These are phyloP conservation scores for Tympanopsis confertula DNA, from an alignment of 2,329 filamentous ascomycete genomes.

Conservation along the genomic window DNA sequence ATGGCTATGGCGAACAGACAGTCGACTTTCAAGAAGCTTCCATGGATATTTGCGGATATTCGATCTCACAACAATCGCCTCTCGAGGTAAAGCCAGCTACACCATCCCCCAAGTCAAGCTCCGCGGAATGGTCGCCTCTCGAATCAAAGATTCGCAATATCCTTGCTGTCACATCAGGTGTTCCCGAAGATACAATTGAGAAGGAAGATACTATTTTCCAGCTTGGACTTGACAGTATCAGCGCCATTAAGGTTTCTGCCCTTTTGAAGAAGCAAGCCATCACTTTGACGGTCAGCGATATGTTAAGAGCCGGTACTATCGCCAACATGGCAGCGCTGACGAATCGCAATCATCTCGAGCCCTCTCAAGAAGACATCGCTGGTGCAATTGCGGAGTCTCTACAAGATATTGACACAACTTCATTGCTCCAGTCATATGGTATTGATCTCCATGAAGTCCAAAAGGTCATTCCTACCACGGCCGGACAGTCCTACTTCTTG, in stretches of 20 bases:
- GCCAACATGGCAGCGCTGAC: conserved; percentile 42
- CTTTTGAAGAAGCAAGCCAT: conserved; percentile 55
- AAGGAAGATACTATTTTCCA: conserved; percentile 63
- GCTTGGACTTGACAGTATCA: conserved; percentile 83
- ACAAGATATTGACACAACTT: conserved; percentile 20
- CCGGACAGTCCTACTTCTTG: conserved; percentile 75
- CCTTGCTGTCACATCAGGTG: conserved; percentile 46
- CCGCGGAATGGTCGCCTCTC: conserved; percentile 17
- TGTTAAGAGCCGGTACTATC: conserved; percentile 57
- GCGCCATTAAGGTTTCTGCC: conserved; percentile 70
- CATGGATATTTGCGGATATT: conserved; percentile 57
- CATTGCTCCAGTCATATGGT: conserved; percentile 23
- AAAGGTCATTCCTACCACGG: conserved; percentile 52
- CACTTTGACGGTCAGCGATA: conserved; percentile 54
- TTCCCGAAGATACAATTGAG: conserved; percentile 44
- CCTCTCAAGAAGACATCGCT: conserved; percentile 3
- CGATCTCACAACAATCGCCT: conserved; percentile 20
- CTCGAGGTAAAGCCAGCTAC: conserved; percentile 2
- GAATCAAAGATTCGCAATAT: conserved; percentile 30
- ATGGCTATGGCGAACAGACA: conserved; percentile 31
- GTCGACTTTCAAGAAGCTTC: conserved; percentile 37
- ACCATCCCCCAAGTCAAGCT: conserved; percentile 2
- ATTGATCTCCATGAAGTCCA: conserved; percentile 36
- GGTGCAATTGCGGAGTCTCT: conserved; percentile 16
- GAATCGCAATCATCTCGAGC: not conserved